Evolutionary conservation across 2,329 filamentous ascomycete genomes (phyloP).

Genomic region (Aspergillus awamori): DNA sequence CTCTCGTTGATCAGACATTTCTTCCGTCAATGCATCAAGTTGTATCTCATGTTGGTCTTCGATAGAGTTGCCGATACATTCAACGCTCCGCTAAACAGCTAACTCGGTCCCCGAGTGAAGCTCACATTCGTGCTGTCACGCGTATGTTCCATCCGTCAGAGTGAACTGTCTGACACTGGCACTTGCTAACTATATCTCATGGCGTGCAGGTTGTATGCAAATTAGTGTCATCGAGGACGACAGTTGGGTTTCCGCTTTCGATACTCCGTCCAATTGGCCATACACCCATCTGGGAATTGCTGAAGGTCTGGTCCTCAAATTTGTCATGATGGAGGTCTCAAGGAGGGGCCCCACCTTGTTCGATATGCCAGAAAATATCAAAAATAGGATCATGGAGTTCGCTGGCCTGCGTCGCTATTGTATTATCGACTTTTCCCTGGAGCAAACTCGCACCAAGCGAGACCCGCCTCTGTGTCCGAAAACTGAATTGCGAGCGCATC

Average conservation of each 20-base stretch:
- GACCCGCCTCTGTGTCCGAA: background rate
- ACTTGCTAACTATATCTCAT: background rate
- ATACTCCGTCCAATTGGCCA: background rate
- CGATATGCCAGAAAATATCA: slow-evolving; percentile 24
- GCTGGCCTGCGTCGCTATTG: slow-evolving; percentile 27
- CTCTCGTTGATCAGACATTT: too few relatives aligned
- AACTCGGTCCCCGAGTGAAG: background rate
- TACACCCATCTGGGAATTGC: background rate
- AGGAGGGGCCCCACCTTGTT: slow-evolving; percentile 16
- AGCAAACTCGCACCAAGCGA: slow-evolving; percentile 15
- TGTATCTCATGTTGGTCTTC: too few relatives aligned
- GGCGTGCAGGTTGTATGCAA: background rate
- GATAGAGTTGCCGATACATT: too few relatives aligned
- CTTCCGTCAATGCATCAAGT: too few relatives aligned
- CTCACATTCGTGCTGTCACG: background rate
- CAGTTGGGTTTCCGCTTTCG: background rate
- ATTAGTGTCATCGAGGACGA: background rate
- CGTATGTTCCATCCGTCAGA: background rate
- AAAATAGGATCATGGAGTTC: slow-evolving; percentile 26
- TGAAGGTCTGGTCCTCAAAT: too few relatives aligned
- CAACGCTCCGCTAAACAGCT: too few relatives aligned
- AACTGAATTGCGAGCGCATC: slow-evolving; percentile 11
- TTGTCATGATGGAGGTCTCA: background rate
- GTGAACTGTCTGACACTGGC: background rate
- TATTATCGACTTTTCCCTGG: slow-evolving; percentile 21